phyloP scores from a whole-genome alignment of 441 rosid genomes.

The Dalechampia spathulata region DNA sequence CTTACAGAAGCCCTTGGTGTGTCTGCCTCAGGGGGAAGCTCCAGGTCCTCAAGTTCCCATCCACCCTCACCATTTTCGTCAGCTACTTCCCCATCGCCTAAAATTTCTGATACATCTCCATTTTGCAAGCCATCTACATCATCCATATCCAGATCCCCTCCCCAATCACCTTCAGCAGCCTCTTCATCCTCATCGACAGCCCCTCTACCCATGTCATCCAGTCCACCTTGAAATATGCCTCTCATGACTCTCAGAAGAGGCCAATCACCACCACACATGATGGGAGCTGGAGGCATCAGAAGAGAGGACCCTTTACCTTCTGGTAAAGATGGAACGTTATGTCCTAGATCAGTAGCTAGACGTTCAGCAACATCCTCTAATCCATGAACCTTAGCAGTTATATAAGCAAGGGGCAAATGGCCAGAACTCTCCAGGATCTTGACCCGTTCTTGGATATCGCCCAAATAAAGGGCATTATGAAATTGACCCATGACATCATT shows the following conservation, averaged over 20 bases:
- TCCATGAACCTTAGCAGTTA: slow-evolving; percentile 69
- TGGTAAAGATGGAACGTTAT: slow-evolving; percentile 53
- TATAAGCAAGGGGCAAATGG: slow-evolving; percentile 68
- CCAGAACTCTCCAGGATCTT: slow-evolving; percentile 74
- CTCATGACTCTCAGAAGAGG: slow-evolving; percentile 76
- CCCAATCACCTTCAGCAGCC: slow-evolving; percentile 69
- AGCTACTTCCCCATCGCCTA: slow-evolving; percentile 55
- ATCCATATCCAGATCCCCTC: slow-evolving; percentile 50
- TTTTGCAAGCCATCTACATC: slow-evolving; percentile 52
- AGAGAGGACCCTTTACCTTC: slow-evolving; percentile 60
- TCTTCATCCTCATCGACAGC: slow-evolving; percentile 48
- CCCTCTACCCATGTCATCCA: slow-evolving; percentile 44
- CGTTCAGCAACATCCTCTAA: slow-evolving; percentile 57
- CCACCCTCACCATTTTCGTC: slow-evolving; percentile 63
- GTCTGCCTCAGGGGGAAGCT: slow-evolving; percentile 68
- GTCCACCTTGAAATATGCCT: slow-evolving; percentile 82
- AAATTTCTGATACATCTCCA: slow-evolving; percentile 41
- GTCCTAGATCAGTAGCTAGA: slow-evolving; percentile 56
- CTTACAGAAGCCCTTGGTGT: slow-evolving; percentile 54
- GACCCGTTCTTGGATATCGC: slow-evolving; percentile 76
- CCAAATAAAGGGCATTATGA: slow-evolving; percentile 75
- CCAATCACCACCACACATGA: slow-evolving; percentile 81
- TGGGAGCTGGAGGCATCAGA: slow-evolving; percentile 60
- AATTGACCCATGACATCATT: slow-evolving; percentile 93
- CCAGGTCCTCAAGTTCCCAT: slow-evolving; percentile 86